phyloP scores from a whole-genome alignment of 2,329 filamentous ascomycete genomes.

The Xylaria hypoxylon region DNA sequence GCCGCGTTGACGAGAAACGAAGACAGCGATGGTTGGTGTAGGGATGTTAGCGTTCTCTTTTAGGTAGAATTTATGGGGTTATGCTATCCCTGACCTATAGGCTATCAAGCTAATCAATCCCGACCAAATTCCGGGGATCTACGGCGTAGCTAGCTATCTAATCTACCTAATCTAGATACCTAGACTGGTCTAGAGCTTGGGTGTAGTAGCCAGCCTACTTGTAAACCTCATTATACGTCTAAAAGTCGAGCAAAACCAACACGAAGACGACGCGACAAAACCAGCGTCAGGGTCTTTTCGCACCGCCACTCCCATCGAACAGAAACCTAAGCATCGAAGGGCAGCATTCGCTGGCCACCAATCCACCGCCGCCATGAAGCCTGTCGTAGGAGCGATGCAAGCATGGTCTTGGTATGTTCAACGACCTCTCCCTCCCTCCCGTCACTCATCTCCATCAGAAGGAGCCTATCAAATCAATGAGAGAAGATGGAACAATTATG shows the following conservation, averaged over 20 bases:
- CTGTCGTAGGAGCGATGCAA: conserved; percentile 89
- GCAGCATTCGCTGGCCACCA: conserved; percentile 30
- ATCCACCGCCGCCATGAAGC: conserved; percentile 79
- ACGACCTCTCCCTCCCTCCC: conserved; percentile 17
- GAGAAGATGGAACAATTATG: conserved; percentile 8
- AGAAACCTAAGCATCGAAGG: background rate
- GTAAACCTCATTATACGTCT: conserved; percentile 3
- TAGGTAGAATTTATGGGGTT: conserved; percentile 15
- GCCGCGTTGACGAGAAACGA: too few relatives aligned
- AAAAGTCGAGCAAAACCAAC: conserved; percentile 8
- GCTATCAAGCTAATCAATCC: conserved; percentile 14
- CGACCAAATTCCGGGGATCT: background rate
- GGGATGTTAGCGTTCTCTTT: background rate
- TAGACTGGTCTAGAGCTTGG: background rate
- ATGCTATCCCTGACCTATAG: background rate
- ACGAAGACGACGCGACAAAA: conserved; percentile 21
- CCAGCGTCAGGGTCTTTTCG: conserved; percentile 12
- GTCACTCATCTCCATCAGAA: conserved; percentile 22
- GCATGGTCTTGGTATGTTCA: conserved; percentile 91
- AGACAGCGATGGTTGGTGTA: background rate
- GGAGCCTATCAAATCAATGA: conserved; percentile 11
- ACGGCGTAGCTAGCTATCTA: background rate
- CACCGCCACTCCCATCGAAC: background rate
- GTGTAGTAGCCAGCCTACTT: background rate
- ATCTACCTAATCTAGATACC: too few relatives aligned